Percentiles rank a stretch among this genome's conserved stretches.
phyloP scores from a whole-genome alignment of 129 eudicot genomes.

The Pulicaria dysenterica region DNA sequence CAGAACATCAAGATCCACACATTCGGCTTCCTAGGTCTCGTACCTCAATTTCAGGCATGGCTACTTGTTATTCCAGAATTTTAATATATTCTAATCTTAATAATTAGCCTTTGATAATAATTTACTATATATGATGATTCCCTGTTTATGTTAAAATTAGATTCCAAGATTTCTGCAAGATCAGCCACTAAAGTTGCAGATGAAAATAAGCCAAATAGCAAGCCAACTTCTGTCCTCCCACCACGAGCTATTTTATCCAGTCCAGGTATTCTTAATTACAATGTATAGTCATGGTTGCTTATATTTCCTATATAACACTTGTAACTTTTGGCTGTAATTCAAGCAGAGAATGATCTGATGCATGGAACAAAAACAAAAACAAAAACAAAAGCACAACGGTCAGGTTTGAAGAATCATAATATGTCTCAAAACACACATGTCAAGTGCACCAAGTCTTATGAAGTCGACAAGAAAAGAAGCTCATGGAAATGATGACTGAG shows the following conservation, averaged over 20 bases:
- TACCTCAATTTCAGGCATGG: slow-evolving; percentile 34
- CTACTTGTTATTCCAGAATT: not conserved
- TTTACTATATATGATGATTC: not conserved
- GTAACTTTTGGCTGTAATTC: slow-evolving; percentile 14
- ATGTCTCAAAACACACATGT: slow-evolving; percentile 47
- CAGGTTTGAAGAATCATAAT: slow-evolving; percentile 43
- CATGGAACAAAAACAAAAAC: slow-evolving; percentile 41
- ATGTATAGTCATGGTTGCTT: not conserved
- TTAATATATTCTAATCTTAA: slow-evolving; percentile 26
- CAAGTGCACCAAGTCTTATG: slow-evolving; percentile 41
- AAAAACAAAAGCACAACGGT: slow-evolving; percentile 29
- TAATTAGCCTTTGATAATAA: slow-evolving; percentile 13
- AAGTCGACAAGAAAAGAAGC: slow-evolving; percentile 31
- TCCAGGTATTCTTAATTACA: slow-evolving; percentile 53
- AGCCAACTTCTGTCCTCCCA: slow-evolving; percentile 59
- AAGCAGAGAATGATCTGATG: slow-evolving; percentile 55
- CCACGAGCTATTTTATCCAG: slow-evolving; percentile 95
- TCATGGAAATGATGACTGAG: slow-evolving; percentile 26
- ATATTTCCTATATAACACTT: not conserved
- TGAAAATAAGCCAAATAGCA: slow-evolving; percentile 36
- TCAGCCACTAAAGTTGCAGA: slow-evolving; percentile 29
- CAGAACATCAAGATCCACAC: slow-evolving; percentile 36
- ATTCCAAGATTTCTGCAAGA: slow-evolving; percentile 26
- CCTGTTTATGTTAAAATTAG: slow-evolving; percentile 23
- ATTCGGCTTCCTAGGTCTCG: slow-evolving; percentile 42